Percentiles rank a stretch among this genome's conserved stretches.
phyloP scores from a whole-genome alignment of 2,329 filamentous ascomycete genomes.

The Sarocladium kiliense region DNA sequence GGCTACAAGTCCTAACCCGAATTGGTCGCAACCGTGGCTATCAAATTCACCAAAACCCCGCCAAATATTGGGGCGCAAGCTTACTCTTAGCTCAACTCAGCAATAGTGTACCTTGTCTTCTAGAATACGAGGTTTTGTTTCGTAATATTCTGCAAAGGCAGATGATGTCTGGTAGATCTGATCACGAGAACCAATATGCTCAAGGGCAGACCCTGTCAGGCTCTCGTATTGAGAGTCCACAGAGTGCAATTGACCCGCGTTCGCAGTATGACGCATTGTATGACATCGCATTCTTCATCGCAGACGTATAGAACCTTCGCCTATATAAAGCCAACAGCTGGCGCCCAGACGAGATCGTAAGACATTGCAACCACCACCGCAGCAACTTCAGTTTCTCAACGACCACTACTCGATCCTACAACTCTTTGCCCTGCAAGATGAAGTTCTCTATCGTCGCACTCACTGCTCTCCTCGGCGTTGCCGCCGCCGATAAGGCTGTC shows the following conservation, averaged over 20 bases:
- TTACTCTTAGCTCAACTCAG: not conserved
- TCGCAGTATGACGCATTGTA: not conserved
- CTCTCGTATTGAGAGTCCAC: not conserved
- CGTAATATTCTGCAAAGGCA: not conserved
- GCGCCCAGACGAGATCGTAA: too few species aligned
- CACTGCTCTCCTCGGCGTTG: constrained; percentile 26
- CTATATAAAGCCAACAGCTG: not conserved
- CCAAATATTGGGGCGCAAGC: not conserved
- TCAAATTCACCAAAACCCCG: not conserved
- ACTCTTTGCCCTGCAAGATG: constrained; percentile 17
- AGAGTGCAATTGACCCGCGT: not conserved
- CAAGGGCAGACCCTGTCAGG: not conserved
- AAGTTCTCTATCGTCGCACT: constrained; percentile 21
- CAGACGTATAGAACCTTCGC: not conserved
- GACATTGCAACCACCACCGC: too few species aligned
- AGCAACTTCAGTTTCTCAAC: too few species aligned
- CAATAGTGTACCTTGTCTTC: not conserved
- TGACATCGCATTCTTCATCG: not conserved
- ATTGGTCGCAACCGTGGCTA: not conserved
- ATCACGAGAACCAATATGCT: not conserved
- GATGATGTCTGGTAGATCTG: not conserved
- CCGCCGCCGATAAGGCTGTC: constrained; percentile 28
- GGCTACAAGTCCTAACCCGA: not conserved
- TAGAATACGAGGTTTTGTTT: not conserved
- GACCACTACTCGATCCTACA: too few species aligned